Conservation (phyloP, 1,284 basidiomycete genomes). For the Papiliotrema fonsecae region DNA sequence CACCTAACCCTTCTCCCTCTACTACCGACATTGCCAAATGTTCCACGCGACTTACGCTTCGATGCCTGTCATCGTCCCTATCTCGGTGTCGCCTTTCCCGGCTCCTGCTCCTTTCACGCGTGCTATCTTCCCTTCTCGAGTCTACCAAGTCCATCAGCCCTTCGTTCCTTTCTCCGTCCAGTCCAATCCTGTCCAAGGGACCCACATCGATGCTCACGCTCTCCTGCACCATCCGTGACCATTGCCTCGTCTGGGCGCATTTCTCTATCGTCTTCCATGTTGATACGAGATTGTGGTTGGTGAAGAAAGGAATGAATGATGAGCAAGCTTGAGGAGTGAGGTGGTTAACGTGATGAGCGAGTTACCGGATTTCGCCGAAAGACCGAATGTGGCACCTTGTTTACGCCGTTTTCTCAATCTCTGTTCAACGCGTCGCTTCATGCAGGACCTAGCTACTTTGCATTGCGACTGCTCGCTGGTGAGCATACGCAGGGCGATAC, state of each 20-base stretch:
- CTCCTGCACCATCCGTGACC: conserved; percentile 20
- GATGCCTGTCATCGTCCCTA: conserved; percentile 55
- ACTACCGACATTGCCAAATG: not conserved
- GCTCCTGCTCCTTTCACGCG: conserved; percentile 26
- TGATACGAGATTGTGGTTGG: conserved; percentile 8
- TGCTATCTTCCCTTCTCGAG: conserved; percentile 22
- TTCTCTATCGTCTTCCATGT: conserved; percentile 41
- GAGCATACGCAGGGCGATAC: no score
- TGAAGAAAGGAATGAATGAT: not conserved
- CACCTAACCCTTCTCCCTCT: not conserved
- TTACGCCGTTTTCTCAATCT: not conserved
- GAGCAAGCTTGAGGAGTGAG: not conserved
- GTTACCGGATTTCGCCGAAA: conserved; percentile 1
- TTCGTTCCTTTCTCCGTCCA: conserved; percentile 2
- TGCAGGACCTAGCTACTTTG: no score
- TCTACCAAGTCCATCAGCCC: conserved; percentile 16
- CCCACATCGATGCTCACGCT: conserved; percentile 7
- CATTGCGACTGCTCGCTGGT: no score
- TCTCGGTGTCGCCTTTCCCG: conserved; percentile 42
- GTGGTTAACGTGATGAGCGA: not conserved
- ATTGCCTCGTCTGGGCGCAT: conserved; percentile 31
- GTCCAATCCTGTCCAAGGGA: conserved; percentile 1
- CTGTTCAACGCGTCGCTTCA: not conserved
- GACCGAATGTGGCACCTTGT: not conserved
- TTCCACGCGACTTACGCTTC: conserved; percentile 47